Conservation (phyloP, 768 basidiomycete species). For the Hortiboletus flavorubellus region DNA sequence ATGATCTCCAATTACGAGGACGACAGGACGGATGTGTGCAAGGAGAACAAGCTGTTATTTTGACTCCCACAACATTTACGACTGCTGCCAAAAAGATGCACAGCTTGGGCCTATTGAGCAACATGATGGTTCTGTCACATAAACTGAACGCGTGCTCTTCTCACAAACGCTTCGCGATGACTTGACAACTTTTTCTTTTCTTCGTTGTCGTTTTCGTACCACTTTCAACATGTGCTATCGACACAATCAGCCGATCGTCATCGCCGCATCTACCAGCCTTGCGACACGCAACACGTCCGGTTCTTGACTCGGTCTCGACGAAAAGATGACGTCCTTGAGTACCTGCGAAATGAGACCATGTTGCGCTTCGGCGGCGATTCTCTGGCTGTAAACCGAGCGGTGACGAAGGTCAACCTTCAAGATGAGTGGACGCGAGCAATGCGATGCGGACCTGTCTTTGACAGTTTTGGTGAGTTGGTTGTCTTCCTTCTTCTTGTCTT, state of each 20-base stretch:
- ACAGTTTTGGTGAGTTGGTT: conserved; percentile 86
- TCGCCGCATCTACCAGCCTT: conserved; percentile 37
- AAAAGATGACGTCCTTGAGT: conserved; percentile 91
- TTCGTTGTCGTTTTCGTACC: too few relatives aligned
- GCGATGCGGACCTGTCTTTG: conserved; percentile 68
- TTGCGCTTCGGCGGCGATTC: conserved; percentile 87
- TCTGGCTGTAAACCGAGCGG: conserved; percentile 50
- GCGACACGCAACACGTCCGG: conserved; percentile 21
- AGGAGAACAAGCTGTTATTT: conserved; percentile 4
- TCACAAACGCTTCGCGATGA: background rate
- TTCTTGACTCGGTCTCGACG: conserved; percentile 39
- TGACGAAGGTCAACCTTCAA: background rate
- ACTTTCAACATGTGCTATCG: background rate
- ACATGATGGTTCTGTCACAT: conserved; percentile 7
- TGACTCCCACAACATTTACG: conserved; percentile 13
- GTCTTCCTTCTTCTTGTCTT: conserved; percentile 81
- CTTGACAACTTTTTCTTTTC: too few relatives aligned
- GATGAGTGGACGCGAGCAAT: background rate
- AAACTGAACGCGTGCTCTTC: conserved; percentile 1
- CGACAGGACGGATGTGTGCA: conserved; percentile 10
- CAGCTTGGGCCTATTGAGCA: background rate
- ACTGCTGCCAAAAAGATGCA: background rate
- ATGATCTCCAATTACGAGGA: background rate
- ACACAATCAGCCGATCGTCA: conserved; percentile 27
- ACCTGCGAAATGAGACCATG: conserved; percentile 93